phyloP scores from a whole-genome alignment of 345 rosid genomes.

The Pistacia atlantica region DNA sequence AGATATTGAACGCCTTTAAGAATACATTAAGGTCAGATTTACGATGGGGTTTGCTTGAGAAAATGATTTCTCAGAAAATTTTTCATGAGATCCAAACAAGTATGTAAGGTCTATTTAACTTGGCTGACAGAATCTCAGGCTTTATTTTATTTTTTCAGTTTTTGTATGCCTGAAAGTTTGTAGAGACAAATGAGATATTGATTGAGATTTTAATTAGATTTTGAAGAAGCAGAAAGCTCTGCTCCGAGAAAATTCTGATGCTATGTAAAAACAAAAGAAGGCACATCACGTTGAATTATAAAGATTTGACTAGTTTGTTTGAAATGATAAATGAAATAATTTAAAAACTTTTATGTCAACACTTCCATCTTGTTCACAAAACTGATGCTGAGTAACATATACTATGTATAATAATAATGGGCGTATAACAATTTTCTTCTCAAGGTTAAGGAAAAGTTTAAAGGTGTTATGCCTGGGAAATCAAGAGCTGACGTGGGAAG shows the following conservation, averaged over 20 bases:
- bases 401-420: no score
- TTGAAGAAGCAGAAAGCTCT: background rate
- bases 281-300: background rate
- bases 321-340: background rate
- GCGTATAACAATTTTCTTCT: no score
- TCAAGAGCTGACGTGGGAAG: no score
- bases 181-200: background rate
- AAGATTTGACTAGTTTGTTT: constrained; percentile 14
- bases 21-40: background rate
- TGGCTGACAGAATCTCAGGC: constrained; percentile 1
- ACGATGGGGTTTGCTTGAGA: background rate
- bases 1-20: background rate
- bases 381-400: no score
- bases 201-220: background rate
- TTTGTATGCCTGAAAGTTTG: background rate
- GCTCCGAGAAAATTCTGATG: background rate
- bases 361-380: background rate
- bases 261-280: background rate
- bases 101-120: background rate
- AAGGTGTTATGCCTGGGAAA: no score
- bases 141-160: background rate
- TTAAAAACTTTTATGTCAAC: background rate
- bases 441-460: no score
- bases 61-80: background rate
- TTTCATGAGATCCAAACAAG: constrained; percentile 10